phyloP scores from a whole-genome alignment of 495 filamentous ascomycete species.

The Extremus antarcticus region DNA sequence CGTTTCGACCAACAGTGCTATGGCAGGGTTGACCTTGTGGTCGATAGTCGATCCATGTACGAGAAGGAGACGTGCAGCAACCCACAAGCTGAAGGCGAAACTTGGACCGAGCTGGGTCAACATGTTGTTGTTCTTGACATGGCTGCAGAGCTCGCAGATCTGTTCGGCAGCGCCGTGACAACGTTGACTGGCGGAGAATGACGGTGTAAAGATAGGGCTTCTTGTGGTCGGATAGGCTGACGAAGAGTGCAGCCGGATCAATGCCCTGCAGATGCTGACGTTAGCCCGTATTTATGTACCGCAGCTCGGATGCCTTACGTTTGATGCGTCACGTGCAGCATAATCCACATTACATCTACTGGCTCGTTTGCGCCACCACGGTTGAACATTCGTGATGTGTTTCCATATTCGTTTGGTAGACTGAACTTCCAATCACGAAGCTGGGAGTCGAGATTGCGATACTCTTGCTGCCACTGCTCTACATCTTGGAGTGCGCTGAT shows the following conservation, averaged over 20 bases:
- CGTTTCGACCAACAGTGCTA: constrained; percentile 68
- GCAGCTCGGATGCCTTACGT: constrained; percentile 41
- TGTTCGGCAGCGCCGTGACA: constrained; percentile 77
- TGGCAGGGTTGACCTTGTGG: constrained; percentile 64
- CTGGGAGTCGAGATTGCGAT: constrained; percentile 68
- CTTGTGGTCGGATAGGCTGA: constrained; percentile 81
- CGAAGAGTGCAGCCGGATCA: constrained; percentile 84
- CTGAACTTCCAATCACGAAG: constrained; percentile 73
- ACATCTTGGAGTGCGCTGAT: constrained; percentile 75
- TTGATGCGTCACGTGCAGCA: constrained; percentile 74
- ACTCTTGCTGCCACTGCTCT: constrained; percentile 76
- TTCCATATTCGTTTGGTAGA: constrained; percentile 69
- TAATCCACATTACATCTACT: constrained; percentile 73
- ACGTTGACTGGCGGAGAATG: constrained; percentile 67
- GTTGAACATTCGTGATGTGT: constrained; percentile 62
- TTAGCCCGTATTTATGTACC: constrained; percentile 3
- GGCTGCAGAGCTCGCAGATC: constrained; percentile 62
- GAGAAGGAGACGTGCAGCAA: constrained; percentile 72
- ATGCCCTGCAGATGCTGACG: constrained; percentile 46
- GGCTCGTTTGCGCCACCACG: constrained; percentile 49
- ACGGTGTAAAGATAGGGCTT: constrained; percentile 76
- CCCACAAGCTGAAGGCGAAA: constrained; percentile 85
- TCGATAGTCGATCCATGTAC: constrained; percentile 83
- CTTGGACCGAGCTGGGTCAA: constrained; percentile 73
- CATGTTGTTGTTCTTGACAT: constrained; percentile 60